Evolutionary conservation across 148 eudicot genomes (phyloP).

Genomic region (Oxyria digyna): DNA sequence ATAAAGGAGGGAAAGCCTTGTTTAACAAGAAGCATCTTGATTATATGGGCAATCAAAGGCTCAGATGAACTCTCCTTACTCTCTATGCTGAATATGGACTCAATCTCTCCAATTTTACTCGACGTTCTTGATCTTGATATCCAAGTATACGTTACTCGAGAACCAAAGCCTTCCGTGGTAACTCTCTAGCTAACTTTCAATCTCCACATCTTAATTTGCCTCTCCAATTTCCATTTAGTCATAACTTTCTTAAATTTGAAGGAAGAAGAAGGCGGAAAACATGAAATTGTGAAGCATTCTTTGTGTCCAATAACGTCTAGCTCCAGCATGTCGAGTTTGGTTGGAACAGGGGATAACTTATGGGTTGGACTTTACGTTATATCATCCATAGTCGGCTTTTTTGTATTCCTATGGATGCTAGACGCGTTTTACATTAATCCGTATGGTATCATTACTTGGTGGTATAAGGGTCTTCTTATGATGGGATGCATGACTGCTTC

Average conservation of each 20-base stretch:
- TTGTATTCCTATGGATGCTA: conserved; percentile 36
- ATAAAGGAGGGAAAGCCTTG: conserved; percentile 52
- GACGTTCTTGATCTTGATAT: conserved; percentile 58
- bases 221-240: not conserved
- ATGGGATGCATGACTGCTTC: conserved; percentile 60
- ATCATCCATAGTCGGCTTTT: conserved; percentile 50
- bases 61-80: conserved; percentile 69
- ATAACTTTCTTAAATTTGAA: not conserved
- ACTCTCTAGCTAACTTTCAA: conserved; percentile 4
- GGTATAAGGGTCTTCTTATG: conserved; percentile 86
- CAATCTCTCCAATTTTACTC: conserved; percentile 40
- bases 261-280: conserved; percentile 68
- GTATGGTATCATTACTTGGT: conserved; percentile 30
- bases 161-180: conserved; percentile 67
- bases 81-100: conserved; percentile 35
- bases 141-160: conserved; percentile 71
- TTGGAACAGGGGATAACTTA: conserved; percentile 68
- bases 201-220: not conserved
- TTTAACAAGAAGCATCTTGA: conserved; percentile 41
- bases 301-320: not conserved
- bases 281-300: not conserved
- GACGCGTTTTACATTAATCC: conserved; percentile 52
- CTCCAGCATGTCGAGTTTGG: conserved; percentile 53
- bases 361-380: conserved; percentile 74
- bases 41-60: conserved; percentile 69